A percentile compares a stretch with the other conserved stretches of the same genome.
These are phyloP conservation scores for Aspergillus carlsbadensis DNA, from an alignment of 495 filamentous ascomycete species.

Conservation along the genomic window DNA sequence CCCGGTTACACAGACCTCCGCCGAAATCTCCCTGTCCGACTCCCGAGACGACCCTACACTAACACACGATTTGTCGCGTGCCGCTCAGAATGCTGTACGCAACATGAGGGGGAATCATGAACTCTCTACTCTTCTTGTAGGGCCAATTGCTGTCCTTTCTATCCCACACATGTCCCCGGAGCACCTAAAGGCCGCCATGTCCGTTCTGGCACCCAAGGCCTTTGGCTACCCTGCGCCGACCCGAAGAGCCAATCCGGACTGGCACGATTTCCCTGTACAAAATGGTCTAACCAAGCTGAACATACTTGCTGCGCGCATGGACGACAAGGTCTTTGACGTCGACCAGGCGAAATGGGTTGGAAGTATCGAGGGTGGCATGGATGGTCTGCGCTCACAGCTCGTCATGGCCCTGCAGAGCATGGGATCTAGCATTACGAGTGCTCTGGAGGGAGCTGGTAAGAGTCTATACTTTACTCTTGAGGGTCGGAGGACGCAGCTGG, in stretches of 20 bases:
- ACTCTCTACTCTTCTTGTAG: conserved; percentile 73
- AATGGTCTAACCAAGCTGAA: conserved; percentile 81
- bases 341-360: conserved; percentile 81
- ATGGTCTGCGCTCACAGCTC: conserved; percentile 78
- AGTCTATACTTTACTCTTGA: conserved; percentile 83
- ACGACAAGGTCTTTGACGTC: conserved; percentile 78
- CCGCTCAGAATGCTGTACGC: conserved; percentile 61
- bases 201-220: conserved; percentile 67
- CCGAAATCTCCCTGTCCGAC: conserved; percentile 32
- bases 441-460: conserved; percentile 73
- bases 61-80: conserved; percentile 73
- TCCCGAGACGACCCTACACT: conserved; percentile 49
- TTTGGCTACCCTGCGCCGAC: conserved; percentile 74
- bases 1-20: conserved; percentile 38
- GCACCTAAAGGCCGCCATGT: conserved; percentile 75
- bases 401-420: conserved; percentile 73
- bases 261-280: conserved; percentile 75
- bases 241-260: conserved; percentile 70
- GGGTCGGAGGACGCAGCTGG: conserved; percentile 70
- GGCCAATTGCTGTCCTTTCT: conserved; percentile 75
- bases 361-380: conserved; percentile 77
- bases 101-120: conserved; percentile 56
- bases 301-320: conserved; percentile 79
- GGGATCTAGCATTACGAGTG: conserved; percentile 67
- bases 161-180: conserved; percentile 80